Evolutionary conservation across 164 flowering plant species (phyloP).

Genomic region (Annona squamosa): DNA sequence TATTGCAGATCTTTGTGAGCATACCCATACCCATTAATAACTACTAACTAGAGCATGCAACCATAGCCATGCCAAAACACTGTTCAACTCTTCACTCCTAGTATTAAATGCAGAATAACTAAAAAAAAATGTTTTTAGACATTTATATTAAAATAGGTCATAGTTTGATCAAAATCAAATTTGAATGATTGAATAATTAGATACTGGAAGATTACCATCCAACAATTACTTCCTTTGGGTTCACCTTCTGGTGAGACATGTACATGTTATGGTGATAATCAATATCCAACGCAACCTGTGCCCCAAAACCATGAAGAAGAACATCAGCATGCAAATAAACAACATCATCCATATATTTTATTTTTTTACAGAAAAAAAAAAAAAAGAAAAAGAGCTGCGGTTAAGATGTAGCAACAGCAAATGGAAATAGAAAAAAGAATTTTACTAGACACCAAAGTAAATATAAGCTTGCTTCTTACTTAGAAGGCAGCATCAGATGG

Average conservation of each 20-base stretch:
- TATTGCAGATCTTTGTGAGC: too few species aligned
- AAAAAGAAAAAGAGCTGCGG: neutral
- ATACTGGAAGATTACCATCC: slow-evolving; percentile 69
- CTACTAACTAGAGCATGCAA: too few species aligned
- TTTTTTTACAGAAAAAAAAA: neutral
- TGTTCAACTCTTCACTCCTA: too few species aligned
- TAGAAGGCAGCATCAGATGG: neutral
- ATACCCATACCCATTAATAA: too few species aligned
- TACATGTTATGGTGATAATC: slow-evolving; percentile 96
- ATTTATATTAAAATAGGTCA: neutral
- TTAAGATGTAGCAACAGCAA: neutral
- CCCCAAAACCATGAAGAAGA: neutral
- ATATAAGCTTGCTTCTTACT: neutral
- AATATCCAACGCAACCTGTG: slow-evolving; percentile 89
- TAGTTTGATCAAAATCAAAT: neutral
- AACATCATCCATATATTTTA: neutral
- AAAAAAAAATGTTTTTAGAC: too few species aligned
- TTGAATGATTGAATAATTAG: neutral
- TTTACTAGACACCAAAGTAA: neutral
- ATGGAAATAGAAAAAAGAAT: neutral
- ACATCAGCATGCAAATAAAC: neutral
- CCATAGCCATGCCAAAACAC: too few species aligned
- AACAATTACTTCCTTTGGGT: slow-evolving; percentile 93
- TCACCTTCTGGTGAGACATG: slow-evolving; percentile 81
- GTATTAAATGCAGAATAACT: too few species aligned